Evolutionary conservation across 2,329 filamentous ascomycete genomes (phyloP), one percentile per base, ranked within the genome.

Genomic region (Cucurbitaria berberidis): DNA sequence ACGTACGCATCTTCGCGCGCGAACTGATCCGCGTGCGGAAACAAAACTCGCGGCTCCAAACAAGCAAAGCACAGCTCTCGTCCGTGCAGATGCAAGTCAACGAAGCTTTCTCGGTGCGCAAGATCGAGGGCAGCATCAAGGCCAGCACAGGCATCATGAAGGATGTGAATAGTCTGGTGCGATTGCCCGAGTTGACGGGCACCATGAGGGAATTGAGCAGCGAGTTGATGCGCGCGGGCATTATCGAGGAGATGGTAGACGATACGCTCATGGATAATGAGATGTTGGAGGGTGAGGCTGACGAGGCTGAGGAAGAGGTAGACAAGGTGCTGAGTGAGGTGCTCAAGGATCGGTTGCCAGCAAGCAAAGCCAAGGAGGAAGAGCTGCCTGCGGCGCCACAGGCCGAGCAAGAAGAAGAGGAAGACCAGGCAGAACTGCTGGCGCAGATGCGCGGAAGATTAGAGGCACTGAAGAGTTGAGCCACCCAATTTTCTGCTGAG

Each of bases 61-160:
- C 93, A 0, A 89, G 88, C 67, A 96, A 96, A 74, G 95, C 95
- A 1, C 95, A 98, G 78, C 84, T 99, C 42, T 87, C 88, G 72
- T 93, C 89, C 63, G 93, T 99, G 38, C 89, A 93, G 76, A 96
- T 98, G 92, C 95, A 98, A 78, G 93, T 99, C 70, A 91, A 93
- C 70, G 93, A 98, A 79, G 93, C 95, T 1, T 98, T 98, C 76
- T 90, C 91, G 1, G 88, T 98, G 67, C 88, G 91, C 64, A 96
- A 96, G 82, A 98, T 99, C 60, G 93, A 98, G 77, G 93, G 93
- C 40, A 92, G 89, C 68, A 92, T 99, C 70, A 85, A 86, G 63
- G 88, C 89, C 36, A 91, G 88, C 65, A 93, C 93, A 8, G 89
- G 90, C 39, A 93, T 99, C 64, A 98, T 99, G 95, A 93, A 93